A percentile compares a stretch with the other conserved stretches of the same genome.
Conservation (phyloP, 768 basidiomycete genomes). For the Mycena olivaceomarginata region DNA sequence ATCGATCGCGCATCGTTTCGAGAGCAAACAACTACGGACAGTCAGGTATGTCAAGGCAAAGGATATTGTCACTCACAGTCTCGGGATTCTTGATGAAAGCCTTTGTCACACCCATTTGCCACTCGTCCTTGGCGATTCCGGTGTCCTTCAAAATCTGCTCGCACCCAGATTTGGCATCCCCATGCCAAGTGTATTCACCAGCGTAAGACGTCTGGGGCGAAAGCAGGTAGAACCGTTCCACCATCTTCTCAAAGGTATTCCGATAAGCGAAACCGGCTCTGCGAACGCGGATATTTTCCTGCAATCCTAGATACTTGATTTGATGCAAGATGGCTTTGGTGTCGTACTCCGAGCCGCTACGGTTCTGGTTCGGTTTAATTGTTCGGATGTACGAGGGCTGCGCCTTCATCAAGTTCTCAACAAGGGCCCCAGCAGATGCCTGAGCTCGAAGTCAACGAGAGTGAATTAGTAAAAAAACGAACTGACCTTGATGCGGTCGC, state of each 20-base stretch:
- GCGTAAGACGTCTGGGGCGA: constrained; percentile 98
- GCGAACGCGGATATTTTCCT: constrained; percentile 98
- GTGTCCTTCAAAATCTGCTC: constrained; percentile 95
- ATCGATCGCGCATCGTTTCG: constrained; percentile 98
- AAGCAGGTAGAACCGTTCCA: constrained; percentile 97
- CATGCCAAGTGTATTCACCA: constrained; percentile 98
- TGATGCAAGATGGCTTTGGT: constrained; percentile 97
- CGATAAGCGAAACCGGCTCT: constrained; percentile 98
- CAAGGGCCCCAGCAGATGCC: constrained; percentile 96
- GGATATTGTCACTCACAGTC: constrained; percentile 75
- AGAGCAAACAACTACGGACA: constrained; percentile 90
- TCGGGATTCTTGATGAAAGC: constrained; percentile 99
- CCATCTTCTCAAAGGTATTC: constrained; percentile 99
- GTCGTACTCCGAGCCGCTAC: constrained; percentile 94
- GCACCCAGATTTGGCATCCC: constrained; percentile 93
- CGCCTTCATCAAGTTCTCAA: constrained; percentile 97
- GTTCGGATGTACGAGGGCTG: constrained; percentile 99
- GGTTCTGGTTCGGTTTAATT: constrained; percentile 99
- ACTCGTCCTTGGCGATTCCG: constrained; percentile 96
- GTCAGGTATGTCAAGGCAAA: background rate
- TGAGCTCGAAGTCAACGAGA: constrained; percentile 50
- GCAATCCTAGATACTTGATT: constrained; percentile 98
- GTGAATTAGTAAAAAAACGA: constrained; percentile 1
- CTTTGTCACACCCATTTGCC: constrained; percentile 99
- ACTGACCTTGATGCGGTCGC: constrained; percentile 96